phyloP scores from a whole-genome alignment of 108 stramenopile genomes.

The Cyclotella sp. region DNA sequence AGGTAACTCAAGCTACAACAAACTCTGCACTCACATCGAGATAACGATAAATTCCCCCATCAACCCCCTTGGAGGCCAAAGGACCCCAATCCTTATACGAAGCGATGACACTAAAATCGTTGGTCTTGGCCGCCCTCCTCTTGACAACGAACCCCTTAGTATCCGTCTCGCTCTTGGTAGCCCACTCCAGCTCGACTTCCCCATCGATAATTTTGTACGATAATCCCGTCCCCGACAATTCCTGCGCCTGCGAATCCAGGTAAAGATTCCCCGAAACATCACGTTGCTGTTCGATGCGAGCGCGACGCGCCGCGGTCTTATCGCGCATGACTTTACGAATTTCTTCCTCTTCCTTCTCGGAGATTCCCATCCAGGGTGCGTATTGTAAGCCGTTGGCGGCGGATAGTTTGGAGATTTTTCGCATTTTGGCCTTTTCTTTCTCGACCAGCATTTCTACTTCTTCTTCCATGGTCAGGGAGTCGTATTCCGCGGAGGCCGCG shows the following conservation, averaged over 20 bases:
- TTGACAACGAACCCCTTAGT: constrained; percentile 87
- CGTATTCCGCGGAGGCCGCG: not conserved
- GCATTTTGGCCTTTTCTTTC: constrained; percentile 70
- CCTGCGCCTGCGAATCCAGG: constrained; percentile 83
- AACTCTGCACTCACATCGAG: constrained; percentile 49
- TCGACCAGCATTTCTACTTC: constrained; percentile 73
- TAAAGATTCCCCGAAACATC: constrained; percentile 71
- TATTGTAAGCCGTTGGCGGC: constrained; percentile 82
- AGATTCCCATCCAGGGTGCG: constrained; percentile 91
- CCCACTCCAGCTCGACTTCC: constrained; percentile 85
- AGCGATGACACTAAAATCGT: constrained; percentile 73
- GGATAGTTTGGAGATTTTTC: constrained; percentile 73
- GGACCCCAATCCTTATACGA: constrained; percentile 81
- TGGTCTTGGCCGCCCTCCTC: constrained; percentile 84
- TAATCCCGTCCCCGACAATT: constrained; percentile 82
- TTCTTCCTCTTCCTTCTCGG: constrained; percentile 68
- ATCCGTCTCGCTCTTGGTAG: constrained; percentile 69
- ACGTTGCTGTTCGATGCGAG: constrained; percentile 66
- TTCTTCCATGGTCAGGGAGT: constrained; percentile 61
- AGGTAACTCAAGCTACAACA: not conserved
- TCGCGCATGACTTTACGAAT: constrained; percentile 77
- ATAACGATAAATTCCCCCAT: constrained; percentile 81
- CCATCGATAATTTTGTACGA: constrained; percentile 75
- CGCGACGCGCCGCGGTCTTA: constrained; percentile 75
- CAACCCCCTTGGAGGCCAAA: constrained; percentile 70